Evolutionary conservation across 1,284 basidiomycete species (phyloP).

Genomic region (Puccinia hordei): DNA sequence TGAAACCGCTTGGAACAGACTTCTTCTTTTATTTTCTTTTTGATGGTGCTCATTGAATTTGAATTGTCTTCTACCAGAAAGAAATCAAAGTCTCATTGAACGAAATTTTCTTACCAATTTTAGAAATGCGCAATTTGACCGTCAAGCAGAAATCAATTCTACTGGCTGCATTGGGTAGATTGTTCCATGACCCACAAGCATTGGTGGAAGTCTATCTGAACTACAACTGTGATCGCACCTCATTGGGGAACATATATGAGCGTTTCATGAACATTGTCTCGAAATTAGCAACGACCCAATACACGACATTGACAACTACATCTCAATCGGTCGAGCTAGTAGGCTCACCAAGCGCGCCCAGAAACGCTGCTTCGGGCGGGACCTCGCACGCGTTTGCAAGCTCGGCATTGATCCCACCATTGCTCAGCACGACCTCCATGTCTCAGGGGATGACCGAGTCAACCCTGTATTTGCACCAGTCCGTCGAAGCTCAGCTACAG

Average conservation of each 20-base stretch:
- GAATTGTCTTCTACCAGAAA: slow-evolving; percentile 67
- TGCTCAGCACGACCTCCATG: slow-evolving; percentile 68
- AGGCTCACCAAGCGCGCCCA: slow-evolving; percentile 43
- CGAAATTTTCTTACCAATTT: slow-evolving; percentile 97
- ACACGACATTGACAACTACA: slow-evolving; percentile 63
- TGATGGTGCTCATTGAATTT: background rate
- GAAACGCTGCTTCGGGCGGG: background rate
- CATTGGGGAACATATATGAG: slow-evolving; percentile 93
- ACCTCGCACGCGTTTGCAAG: slow-evolving; percentile 33
- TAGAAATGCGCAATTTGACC: slow-evolving; percentile 97
- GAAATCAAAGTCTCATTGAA: slow-evolving; percentile 97
- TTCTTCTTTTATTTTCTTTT: background rate
- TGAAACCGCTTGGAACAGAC: slow-evolving; percentile 89
- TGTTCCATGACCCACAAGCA: slow-evolving; percentile 92
- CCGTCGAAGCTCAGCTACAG: slow-evolving; percentile 79
- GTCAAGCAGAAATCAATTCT: slow-evolving; percentile 91
- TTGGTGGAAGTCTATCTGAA: slow-evolving; percentile 96
- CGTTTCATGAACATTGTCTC: slow-evolving; percentile 95
- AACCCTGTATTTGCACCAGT: slow-evolving; percentile 61
- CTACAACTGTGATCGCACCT: slow-evolving; percentile 92
- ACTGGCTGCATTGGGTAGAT: slow-evolving; percentile 73
- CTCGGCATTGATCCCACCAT: slow-evolving; percentile 64
- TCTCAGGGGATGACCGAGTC: slow-evolving; percentile 60
- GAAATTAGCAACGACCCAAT: slow-evolving; percentile 77
- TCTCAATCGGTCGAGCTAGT: slow-evolving; percentile 50